Percentiles rank a stretch among this genome's conserved stretches.
These are phyloP conservation scores for peach (Prunus persica) DNA, from an alignment of 306 rosid genomes.

Conservation along the genomic window Prunus_persica_NCBIv2 NC_034014.1:24443501-24444000, in stretches of 20 bases:
- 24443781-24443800: too few relatives aligned
- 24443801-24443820: too few relatives aligned
- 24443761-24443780: too few relatives aligned
- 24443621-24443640: background rate
- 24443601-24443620: background rate
- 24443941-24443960: too few relatives aligned
- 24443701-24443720: background rate
- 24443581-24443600: background rate
- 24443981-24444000: too few relatives aligned
- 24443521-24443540: background rate
- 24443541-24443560: conserved; percentile 7
- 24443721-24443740: background rate
- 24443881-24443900: too few relatives aligned
- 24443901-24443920: too few relatives aligned
- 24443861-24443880: too few relatives aligned
- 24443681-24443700: background rate
- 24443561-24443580: conserved; percentile 3
- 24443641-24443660: background rate
- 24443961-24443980: too few relatives aligned
- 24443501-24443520: background rate
- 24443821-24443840: too few relatives aligned
- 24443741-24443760: background rate
- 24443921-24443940: too few relatives aligned
- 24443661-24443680: background rate
- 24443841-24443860: too few relatives aligned